These are phyloP conservation scores for Calocybe indica DNA, from an alignment of 768 basidiomycete species.

Conservation along the genomic window DNA sequence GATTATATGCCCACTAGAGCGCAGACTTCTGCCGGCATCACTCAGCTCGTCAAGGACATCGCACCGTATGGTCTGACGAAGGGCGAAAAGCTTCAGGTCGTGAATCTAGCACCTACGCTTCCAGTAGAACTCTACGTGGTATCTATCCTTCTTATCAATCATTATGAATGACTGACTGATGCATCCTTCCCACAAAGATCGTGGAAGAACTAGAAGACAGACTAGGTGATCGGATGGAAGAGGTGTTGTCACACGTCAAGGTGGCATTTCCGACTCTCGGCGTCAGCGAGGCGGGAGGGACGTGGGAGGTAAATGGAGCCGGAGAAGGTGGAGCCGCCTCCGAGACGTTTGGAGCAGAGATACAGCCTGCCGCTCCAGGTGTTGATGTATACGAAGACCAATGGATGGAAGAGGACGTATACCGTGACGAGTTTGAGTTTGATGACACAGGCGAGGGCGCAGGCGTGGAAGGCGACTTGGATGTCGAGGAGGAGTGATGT, in stretches of 20 bases:
- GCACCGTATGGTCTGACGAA: constrained; percentile 74
- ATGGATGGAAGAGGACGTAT: constrained; percentile 16
- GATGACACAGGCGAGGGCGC: constrained; percentile 63
- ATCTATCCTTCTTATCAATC: constrained; percentile 21
- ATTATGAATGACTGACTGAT: background rate
- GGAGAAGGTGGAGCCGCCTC: background rate
- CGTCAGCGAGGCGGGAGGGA: constrained; percentile 2
- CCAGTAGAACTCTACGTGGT: constrained; percentile 89
- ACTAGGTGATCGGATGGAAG: constrained; percentile 62
- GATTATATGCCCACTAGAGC: constrained; percentile 61
- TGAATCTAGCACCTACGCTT: constrained; percentile 82
- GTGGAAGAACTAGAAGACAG: constrained; percentile 90
- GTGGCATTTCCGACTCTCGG: constrained; percentile 25
- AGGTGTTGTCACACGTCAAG: constrained; percentile 56
- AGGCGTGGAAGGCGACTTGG: constrained; percentile 67
- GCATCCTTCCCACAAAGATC: constrained; percentile 43
- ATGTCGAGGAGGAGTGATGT: constrained; percentile 52
- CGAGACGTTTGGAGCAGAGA: too few relatives aligned
- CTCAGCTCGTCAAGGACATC: constrained; percentile 61
- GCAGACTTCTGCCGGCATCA: constrained; percentile 63
- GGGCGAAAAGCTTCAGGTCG: constrained; percentile 86
- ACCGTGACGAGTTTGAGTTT: constrained; percentile 49
- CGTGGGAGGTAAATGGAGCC: background rate
- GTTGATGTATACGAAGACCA: background rate
- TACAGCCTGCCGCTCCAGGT: background rate